A percentile compares a stretch with the other conserved stretches of the same genome.
These are phyloP conservation scores for Coemansia sp. DNA, from an alignment of 192 early-diverging fungal species.

Conservation along the genomic window DNA sequence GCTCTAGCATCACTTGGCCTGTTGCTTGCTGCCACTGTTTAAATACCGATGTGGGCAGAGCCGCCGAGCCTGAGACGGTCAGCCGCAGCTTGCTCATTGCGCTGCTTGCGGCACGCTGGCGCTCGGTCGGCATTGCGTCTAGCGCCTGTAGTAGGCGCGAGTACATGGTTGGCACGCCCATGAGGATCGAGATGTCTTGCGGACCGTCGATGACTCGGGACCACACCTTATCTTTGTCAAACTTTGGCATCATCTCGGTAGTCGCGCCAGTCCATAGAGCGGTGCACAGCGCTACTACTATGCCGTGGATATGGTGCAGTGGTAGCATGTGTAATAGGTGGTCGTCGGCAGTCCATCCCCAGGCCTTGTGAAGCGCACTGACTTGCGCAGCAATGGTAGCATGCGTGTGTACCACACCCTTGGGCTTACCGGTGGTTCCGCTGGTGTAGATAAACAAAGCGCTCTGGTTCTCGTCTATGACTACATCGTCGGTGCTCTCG, in stretches of 20 bases:
- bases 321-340: constrained; percentile 78
- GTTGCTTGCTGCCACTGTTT: constrained; percentile 69
- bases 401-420: constrained; percentile 83
- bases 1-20: constrained; percentile 76
- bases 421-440: constrained; percentile 72
- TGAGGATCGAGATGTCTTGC: constrained; percentile 70
- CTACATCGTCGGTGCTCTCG: constrained; percentile 1
- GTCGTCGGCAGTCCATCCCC: constrained; percentile 70
- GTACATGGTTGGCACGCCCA: constrained; percentile 92
- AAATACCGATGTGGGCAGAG: constrained; percentile 73
- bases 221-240: constrained; percentile 70
- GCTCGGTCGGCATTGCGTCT: constrained; percentile 43
- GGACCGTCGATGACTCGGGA: constrained; percentile 58
- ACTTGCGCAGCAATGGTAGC: constrained; percentile 67
- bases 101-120: constrained; percentile 45
- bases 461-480: constrained; percentile 48
- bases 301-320: constrained; percentile 83
- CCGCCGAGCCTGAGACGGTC: constrained; percentile 77
- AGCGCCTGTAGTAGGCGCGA: constrained; percentile 67
- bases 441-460: constrained; percentile 82
- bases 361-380: constrained; percentile 64
- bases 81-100: constrained; percentile 70
- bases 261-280: constrained; percentile 73
- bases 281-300: constrained; percentile 63
- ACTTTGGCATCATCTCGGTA: constrained; percentile 72